Evolutionary conservation across 2,329 filamentous ascomycete genomes (phyloP), one percentile per base, ranked within the genome.

Genomic region (Beauveria scarabaeidicola): DNA sequence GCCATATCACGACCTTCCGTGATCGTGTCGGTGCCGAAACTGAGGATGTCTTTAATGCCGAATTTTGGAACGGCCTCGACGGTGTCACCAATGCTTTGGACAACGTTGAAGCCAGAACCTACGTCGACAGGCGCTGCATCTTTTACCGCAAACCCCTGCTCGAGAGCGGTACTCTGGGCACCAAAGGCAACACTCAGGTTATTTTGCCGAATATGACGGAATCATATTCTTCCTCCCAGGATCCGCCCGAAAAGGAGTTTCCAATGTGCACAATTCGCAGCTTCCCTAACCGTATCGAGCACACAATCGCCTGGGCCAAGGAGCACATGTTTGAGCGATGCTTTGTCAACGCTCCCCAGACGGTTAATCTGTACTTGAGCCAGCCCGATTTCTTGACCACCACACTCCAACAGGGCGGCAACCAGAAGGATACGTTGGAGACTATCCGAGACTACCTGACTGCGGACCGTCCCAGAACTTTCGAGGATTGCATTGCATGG

Each of bases 151-250:
- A 97, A 80, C 90, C 94, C 51, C 80, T 99, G 5, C 83, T 99
- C 10, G 94, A 99, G 79, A 97, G 92, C 70, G 94, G 94, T 64
- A 99, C 94, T 40, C 84, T 99, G n/a, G 94, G 94, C 55, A 97
- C 95, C 61, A 99, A 99, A 81, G 94, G 94, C 69, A 99, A 99
- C 77, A 96, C 91, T 7, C 94, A 99, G 70, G 94, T 99, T 61
- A 86, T 99, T 52, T 82, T 99, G 60, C 95, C 94, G 11, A 83
- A 85, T 66, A 77, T 97, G 64, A 97, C 94, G 1, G 95, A 99
- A 74, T 97, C 94, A 1, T 99, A 99, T 78, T 97, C 94, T 1
- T 81, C 79, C 4, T 97, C 94, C 21, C 93, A 97, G 72, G 95
- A 99, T 72, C 94, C 94, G 1, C 94, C 94, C 0, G 95, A 99